Percentiles rank a stretch among this genome's conserved stretches.
Evolutionary conservation across 169 alveolate species (phyloP).

Genomic region (Plasmodium gallinaceum): DNA sequence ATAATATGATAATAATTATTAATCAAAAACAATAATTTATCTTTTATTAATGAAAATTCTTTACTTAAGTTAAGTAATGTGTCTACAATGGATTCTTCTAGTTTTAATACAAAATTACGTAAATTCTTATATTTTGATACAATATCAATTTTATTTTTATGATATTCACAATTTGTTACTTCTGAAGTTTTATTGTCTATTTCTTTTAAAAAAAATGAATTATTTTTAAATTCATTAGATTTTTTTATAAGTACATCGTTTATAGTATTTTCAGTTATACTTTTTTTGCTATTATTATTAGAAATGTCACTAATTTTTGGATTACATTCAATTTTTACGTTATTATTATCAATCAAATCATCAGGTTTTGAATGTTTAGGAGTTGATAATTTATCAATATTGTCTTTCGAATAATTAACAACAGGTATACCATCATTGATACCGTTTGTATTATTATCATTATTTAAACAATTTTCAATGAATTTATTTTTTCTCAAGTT

Average conservation of each 20-base stretch:
- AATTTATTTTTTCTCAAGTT: too few relatives aligned
- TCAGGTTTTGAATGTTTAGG: too few relatives aligned
- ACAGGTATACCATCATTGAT: too few relatives aligned
- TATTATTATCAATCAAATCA: background rate
- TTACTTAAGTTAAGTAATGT: background rate
- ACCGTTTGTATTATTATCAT: too few relatives aligned
- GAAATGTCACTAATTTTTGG: background rate
- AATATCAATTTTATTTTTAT: background rate
- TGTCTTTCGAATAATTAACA: too few relatives aligned
- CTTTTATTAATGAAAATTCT: constrained; percentile 12
- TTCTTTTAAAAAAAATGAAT: background rate
- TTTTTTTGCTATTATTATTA: background rate
- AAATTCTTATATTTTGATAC: constrained; percentile 19
- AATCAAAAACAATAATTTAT: constrained; percentile 39
- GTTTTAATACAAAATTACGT: constrained; percentile 1
- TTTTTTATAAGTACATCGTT: background rate
- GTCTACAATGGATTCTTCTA: constrained; percentile 29
- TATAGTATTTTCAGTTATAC: background rate
- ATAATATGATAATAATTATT: constrained; percentile 60
- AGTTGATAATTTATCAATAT: too few relatives aligned
- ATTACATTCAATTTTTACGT: background rate
- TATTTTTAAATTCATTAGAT: background rate
- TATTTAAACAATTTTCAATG: too few relatives aligned
- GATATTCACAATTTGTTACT: background rate
- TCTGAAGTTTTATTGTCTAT: background rate